Conservation (phyloP, 2,329 filamentous ascomycete species). For the Septoria linicola region DNA sequence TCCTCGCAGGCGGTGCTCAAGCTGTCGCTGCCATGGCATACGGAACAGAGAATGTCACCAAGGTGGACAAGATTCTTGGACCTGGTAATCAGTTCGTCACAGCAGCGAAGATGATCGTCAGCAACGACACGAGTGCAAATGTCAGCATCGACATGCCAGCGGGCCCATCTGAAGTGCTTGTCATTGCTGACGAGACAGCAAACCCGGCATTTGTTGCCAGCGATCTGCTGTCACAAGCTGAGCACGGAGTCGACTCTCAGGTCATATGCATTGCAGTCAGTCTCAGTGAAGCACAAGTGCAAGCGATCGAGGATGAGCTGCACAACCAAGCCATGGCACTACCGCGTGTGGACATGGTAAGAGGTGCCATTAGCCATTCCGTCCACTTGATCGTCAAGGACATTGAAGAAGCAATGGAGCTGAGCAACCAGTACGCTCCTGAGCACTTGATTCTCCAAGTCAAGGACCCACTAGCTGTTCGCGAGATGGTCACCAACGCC, state of each 20-base stretch:
- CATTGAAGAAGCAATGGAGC: slow-evolving; percentile 70
- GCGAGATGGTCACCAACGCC: slow-evolving; percentile 83
- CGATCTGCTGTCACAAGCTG: slow-evolving; percentile 90
- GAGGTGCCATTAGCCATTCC: slow-evolving; percentile 85
- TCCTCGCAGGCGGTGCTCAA: slow-evolving; percentile 91
- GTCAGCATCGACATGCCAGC: slow-evolving; percentile 99
- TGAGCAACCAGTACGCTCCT: slow-evolving; percentile 93
- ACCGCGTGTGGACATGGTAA: slow-evolving; percentile 88
- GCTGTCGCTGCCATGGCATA: slow-evolving; percentile 96
- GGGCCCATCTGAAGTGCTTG: slow-evolving; percentile 93
- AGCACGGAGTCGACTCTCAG: slow-evolving; percentile 95
- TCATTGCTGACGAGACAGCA: slow-evolving; percentile 82
- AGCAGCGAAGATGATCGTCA: slow-evolving; percentile 96
- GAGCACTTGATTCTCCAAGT: slow-evolving; percentile 95
- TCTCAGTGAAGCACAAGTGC: slow-evolving; percentile 68
- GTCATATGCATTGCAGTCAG: slow-evolving; percentile 87
- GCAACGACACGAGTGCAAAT: slow-evolving; percentile 92
- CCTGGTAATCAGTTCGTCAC: slow-evolving; percentile 99
- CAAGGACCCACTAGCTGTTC: slow-evolving; percentile 68
- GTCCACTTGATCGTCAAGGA: slow-evolving; percentile 77
- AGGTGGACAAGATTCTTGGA: slow-evolving; percentile 98
- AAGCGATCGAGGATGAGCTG: slow-evolving; percentile 86
- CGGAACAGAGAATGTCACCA: slow-evolving; percentile 87
- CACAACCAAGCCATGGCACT: slow-evolving; percentile 82
- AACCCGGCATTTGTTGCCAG: slow-evolving; percentile 95